Evolutionary conservation across 1,284 basidiomycete genomes (phyloP).

Genomic region (Paramarasmius palmivorus): DNA sequence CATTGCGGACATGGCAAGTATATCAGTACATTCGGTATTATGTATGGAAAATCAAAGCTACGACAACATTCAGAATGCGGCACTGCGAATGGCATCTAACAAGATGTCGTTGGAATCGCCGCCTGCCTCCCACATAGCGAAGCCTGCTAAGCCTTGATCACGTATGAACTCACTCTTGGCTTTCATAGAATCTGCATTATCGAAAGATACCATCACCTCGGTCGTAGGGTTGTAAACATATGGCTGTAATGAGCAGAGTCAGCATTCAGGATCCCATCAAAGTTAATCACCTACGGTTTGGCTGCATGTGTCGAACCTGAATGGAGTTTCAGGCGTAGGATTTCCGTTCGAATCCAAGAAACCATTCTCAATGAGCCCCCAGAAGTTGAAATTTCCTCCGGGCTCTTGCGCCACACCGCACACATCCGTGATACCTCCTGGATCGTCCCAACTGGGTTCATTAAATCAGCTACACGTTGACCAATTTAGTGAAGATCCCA

Average conservation of each 20-base stretch:
- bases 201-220: constrained; percentile 54
- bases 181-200: constrained; percentile 48
- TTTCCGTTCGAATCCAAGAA: constrained; percentile 46
- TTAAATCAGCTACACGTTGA: constrained; percentile 7
- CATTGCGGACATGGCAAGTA: too few species aligned
- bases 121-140: constrained; percentile 49
- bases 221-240: constrained; percentile 52
- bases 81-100: constrained; percentile 37
- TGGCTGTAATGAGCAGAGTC: constrained; percentile 35
- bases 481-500: constrained; percentile 9
- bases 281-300: constrained; percentile 49
- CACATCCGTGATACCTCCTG: too few species aligned
- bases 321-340: constrained; percentile 38
- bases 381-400: constrained; percentile 48
- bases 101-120: constrained; percentile 44
- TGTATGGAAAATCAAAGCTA: too few species aligned
- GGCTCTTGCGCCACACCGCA: too few species aligned
- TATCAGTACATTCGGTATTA: too few species aligned
- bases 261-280: neutral
- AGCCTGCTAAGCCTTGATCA: constrained; percentile 31
- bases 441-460: constrained; percentile 3
- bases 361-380: constrained; percentile 45
- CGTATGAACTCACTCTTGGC: constrained; percentile 41
- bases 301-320: constrained; percentile 53
- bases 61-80: neutral